phyloP scores from a whole-genome alignment of 495 filamentous ascomycete species.

The Poronia punctata region DNA sequence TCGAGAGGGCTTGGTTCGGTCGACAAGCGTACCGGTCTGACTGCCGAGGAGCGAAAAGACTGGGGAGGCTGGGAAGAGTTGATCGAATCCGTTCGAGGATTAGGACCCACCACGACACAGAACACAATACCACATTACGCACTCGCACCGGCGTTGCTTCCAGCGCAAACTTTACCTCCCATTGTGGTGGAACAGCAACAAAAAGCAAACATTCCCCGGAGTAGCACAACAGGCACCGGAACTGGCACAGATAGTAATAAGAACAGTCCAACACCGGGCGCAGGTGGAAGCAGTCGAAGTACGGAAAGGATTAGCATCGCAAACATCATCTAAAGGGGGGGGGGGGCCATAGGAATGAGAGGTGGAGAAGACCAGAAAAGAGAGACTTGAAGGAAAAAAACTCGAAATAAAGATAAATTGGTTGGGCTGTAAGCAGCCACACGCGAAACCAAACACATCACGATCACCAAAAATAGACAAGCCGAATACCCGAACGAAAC shows the following conservation, averaged over 20 bases:
- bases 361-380: not conserved
- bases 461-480: conserved; percentile 1
- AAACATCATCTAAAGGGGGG: conserved; percentile 63
- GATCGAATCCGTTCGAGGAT: conserved; percentile 28
- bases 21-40: conserved; percentile 29
- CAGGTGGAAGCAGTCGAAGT: conserved; percentile 30
- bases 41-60: conserved; percentile 42
- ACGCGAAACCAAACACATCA: not conserved
- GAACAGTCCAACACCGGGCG: conserved; percentile 30
- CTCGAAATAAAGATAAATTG: not conserved
- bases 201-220: conserved; percentile 18
- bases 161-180: conserved; percentile 18
- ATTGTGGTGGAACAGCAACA: conserved; percentile 30
- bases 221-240: conserved; percentile 24
- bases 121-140: conserved; percentile 16
- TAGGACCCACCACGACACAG: conserved; percentile 19
- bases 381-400: not conserved
- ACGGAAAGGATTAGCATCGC: conserved; percentile 69
- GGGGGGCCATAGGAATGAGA: too few species aligned
- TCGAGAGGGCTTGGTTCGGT: conserved; percentile 15
- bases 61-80: conserved; percentile 52
- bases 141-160: conserved; percentile 3
- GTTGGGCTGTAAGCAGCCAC: too few species aligned
- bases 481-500: conserved; percentile 8
- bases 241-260: conserved; percentile 29